Evolutionary conservation across 768 basidiomycete genomes (phyloP), one percentile per base, ranked within the genome.

Genomic region (Lenzites betulinus): DNA sequence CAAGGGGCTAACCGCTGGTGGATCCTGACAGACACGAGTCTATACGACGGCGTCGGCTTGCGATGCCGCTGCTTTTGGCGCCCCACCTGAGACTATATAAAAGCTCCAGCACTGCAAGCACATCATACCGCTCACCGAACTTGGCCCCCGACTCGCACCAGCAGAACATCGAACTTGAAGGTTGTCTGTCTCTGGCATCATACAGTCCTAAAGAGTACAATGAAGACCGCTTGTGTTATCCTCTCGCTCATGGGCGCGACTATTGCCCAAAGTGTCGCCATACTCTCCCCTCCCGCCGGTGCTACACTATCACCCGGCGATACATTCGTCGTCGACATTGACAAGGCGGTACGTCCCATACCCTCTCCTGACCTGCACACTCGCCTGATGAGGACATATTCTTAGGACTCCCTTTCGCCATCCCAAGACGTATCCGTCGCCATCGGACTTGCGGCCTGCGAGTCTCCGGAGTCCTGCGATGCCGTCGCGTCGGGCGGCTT

Each of bases 361-460:
- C 13, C 33, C 33, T 11, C 20, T 5, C 11, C 43, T 50, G 9
- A 50, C 7, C 13, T 7, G 35, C n/a, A n/a, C n/a, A n/a, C n/a
- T n/a, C n/a, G n/a, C n/a, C n/a, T 20, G 3, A 30, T 25, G 25
- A 7, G n/a, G 16, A 12, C 52, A 3, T 16, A 18, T 15, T 4
- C 2, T 9, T 20, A 60, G 59, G 52, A 54, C 28, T 30, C 52
- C 2, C 59, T 54, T 2, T 48, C 51, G 15, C 59, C 59, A 2
- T 60, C 59, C 13, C 22, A 35, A 22, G 59, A 60, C 39, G 52
- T 60, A 1, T 48, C 59, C 0, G 59, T 60, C 0, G 52, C 48
- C n/a, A 60, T 60, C n/a, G 59, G 59, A 7, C 39, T 60, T 11
- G n/a, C 35, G 15, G 42, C 35, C 20, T 60, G 59, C 47, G 46